Conservation (phyloP, 1,139 yeast genomes). For the Debaryomycetaceae sp. region DNA sequence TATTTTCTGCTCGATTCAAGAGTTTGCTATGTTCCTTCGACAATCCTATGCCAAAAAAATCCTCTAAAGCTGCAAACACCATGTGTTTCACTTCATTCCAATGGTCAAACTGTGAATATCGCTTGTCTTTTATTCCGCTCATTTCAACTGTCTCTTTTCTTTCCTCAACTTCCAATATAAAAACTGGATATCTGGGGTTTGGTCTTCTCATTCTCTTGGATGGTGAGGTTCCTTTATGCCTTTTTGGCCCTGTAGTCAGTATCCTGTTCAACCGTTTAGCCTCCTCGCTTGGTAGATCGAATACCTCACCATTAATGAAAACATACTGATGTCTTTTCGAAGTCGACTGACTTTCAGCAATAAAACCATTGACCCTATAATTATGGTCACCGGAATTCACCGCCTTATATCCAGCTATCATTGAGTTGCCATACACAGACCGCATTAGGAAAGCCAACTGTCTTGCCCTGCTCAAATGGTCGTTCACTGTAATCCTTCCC, state of each 20-base stretch:
- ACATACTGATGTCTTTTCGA: constrained; percentile 44
- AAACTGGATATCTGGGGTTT: constrained; percentile 26
- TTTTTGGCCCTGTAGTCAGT: constrained; percentile 11
- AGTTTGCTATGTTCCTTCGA: constrained; percentile 4
- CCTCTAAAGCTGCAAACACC: constrained; percentile 21
- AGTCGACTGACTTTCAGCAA: constrained; percentile 26
- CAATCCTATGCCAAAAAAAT: constrained; percentile 23
- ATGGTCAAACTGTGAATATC: constrained; percentile 7
- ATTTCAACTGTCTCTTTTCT: no score
- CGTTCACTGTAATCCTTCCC: background rate
- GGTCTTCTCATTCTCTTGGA: background rate
- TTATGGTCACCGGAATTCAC: constrained; percentile 19
- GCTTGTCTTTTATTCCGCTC: background rate
- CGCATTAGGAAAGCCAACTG: constrained; percentile 8
- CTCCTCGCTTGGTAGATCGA: constrained; percentile 15
- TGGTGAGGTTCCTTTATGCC: background rate
- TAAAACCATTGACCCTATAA: constrained; percentile 23
- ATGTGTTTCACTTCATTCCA: constrained; percentile 24
- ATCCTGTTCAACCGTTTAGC: constrained; percentile 21
- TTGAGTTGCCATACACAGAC: constrained; percentile 16
- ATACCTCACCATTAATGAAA: constrained; percentile 41
- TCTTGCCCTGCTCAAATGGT: background rate
- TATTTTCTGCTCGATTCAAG: background rate
- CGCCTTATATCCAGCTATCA: constrained; percentile 13
- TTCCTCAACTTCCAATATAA: constrained; percentile 26